These are phyloP conservation scores for Eimeria nieschulzi DNA, from an alignment of 169 alveolate genomes.

Conservation along the genomic window DNA sequence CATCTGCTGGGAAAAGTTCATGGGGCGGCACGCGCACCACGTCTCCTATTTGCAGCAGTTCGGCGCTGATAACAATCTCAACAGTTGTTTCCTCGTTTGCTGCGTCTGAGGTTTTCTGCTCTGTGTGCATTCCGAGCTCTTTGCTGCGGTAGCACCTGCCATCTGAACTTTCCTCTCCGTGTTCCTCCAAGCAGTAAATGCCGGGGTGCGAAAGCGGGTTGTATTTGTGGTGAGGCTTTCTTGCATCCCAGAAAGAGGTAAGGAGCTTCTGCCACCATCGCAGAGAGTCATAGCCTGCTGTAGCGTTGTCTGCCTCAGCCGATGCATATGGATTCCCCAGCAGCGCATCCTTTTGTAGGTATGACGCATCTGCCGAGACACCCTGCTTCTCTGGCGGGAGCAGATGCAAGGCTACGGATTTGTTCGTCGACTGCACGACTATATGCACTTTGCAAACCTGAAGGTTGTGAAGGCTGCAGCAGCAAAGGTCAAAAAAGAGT, in stretches of 20 bases:
- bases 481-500: neutral
- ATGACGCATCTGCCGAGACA: neutral
- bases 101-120: neutral
- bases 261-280: conserved; percentile 34
- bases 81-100: neutral
- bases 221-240: neutral
- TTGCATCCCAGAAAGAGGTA: neutral
- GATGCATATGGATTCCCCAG: neutral
- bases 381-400: neutral
- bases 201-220: conserved; percentile 50
- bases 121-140: neutral
- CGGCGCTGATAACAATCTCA: conserved; percentile 43
- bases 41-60: conserved; percentile 66
- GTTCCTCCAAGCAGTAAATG: neutral
- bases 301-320: neutral
- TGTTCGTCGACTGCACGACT: conserved; percentile 39
- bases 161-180: neutral
- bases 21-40: conserved; percentile 52
- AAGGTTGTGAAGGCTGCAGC: conserved; percentile 62
- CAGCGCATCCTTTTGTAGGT: neutral
- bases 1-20: conserved; percentile 70
- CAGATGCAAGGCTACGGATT: neutral
- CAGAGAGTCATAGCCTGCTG: neutral
- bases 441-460: conserved; percentile 10
- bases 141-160: neutral